Evolutionary conservation across 768 basidiomycete species (phyloP).

Genomic region (Ramaria sp.): DNA sequence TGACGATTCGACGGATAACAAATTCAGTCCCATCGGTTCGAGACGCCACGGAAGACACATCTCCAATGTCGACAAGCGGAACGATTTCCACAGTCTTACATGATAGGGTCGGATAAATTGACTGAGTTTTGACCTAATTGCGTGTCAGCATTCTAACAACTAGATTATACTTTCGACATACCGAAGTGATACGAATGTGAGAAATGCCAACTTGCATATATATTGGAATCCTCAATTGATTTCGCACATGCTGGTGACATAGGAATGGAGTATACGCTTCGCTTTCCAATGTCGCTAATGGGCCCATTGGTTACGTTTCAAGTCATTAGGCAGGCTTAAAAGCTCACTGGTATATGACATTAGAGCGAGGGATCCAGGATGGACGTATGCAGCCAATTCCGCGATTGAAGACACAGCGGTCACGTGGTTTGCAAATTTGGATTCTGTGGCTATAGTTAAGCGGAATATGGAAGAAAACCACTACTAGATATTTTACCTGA

Average conservation of each 20-base stretch:
- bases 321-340: not conserved
- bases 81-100: constrained; percentile 80
- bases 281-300: constrained; percentile 47
- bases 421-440: constrained; percentile 39
- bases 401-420: constrained; percentile 52
- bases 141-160: not conserved
- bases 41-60: constrained; percentile 72
- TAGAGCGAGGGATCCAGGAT: constrained; percentile 32
- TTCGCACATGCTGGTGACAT: constrained; percentile 41
- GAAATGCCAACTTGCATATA: constrained; percentile 50
- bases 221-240: constrained; percentile 64
- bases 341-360: constrained; percentile 47
- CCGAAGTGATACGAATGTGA: constrained; percentile 72
- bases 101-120: constrained; percentile 54
- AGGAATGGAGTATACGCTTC: constrained; percentile 39
- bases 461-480: constrained; percentile 2
- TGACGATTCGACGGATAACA: constrained; percentile 62
- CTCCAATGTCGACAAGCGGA: constrained; percentile 69
- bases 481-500: constrained; percentile 25
- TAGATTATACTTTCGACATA: constrained; percentile 23
- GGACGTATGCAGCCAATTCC: constrained; percentile 48
- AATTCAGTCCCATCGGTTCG: constrained; percentile 69
- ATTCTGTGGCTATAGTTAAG: constrained; percentile 25
- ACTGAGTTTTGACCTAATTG: constrained; percentile 55
- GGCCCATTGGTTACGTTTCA: not conserved